These are phyloP conservation scores for Ceratobasidium sp. DNA, from an alignment of 1,284 basidiomycete species.

Conservation along the genomic window DNA sequence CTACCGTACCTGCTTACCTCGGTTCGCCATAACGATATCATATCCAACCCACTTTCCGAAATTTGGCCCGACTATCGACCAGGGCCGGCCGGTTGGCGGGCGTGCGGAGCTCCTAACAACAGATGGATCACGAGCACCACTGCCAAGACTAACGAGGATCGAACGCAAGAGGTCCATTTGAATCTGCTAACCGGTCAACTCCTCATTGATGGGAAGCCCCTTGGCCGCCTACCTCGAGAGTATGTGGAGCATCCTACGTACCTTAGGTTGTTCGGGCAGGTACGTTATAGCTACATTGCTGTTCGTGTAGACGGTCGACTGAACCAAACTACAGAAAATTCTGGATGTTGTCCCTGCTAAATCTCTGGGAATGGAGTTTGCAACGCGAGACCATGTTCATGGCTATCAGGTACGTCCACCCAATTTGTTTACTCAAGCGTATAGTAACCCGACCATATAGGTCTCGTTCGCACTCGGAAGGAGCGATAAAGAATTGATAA, in stretches of 20 bases:
- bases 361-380: slow-evolving; percentile 12
- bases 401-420: not conserved
- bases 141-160: too few species aligned
- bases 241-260: slow-evolving; percentile 42
- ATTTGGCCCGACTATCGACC: slow-evolving; percentile 4
- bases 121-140: slow-evolving; percentile 36
- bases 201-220: slow-evolving; percentile 42
- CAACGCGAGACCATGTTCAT: slow-evolving; percentile 1
- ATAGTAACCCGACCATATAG: too few species aligned
- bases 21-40: not conserved
- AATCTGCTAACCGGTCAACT: slow-evolving; percentile 38
- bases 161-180: slow-evolving; percentile 38
- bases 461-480: slow-evolving; percentile 15
- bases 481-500: not conserved
- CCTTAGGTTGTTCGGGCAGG: slow-evolving; percentile 41
- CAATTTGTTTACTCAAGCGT: too few species aligned
- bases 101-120: not conserved
- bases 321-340: slow-evolving; percentile 7
- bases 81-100: not conserved
- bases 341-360: slow-evolving; percentile 22
- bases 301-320: slow-evolving; percentile 50
- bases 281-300: slow-evolving; percentile 42
- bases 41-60: not conserved
- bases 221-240: slow-evolving; percentile 39
- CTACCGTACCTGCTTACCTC: not conserved